Conservation (phyloP, 2,329 filamentous ascomycete species). For the Pseudogymnoascus sp. region DNA sequence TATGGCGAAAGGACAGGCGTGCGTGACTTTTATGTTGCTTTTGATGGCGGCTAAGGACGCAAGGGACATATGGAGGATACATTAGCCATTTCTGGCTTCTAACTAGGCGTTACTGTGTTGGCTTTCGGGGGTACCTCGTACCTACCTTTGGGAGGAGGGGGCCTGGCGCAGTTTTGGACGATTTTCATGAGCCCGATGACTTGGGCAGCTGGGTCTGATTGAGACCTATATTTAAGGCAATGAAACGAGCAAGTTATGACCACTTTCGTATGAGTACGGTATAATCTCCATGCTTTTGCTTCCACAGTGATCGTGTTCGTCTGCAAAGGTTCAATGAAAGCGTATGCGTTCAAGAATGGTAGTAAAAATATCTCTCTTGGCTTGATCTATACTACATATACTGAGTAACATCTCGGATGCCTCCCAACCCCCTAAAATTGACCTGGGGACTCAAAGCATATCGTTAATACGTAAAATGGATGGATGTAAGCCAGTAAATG, state of each 20-base stretch:
- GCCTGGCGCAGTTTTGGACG: background rate
- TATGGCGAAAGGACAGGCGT: background rate
- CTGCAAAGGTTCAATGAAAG: background rate
- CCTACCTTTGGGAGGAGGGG: background rate
- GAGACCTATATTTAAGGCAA: background rate
- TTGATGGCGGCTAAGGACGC: background rate
- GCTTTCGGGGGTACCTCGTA: background rate
- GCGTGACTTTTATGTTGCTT: conserved; percentile 1
- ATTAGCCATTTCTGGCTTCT: background rate
- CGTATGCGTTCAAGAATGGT: background rate
- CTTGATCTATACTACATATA: background rate
- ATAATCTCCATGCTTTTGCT: background rate
- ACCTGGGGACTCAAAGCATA: background rate
- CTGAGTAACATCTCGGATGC: background rate
- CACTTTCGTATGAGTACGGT: background rate
- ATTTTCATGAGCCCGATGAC: background rate
- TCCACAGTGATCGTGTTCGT: background rate
- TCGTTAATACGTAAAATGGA: background rate
- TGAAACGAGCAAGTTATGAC: background rate
- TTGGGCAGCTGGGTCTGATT: background rate
- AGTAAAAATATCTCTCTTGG: background rate
- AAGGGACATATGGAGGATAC: background rate
- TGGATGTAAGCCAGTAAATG: background rate
- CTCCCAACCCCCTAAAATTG: background rate
- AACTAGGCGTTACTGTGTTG: conserved; percentile 1